Conservation (phyloP, 805 yeast genomes). For the Candida jianshihensis region DNA sequence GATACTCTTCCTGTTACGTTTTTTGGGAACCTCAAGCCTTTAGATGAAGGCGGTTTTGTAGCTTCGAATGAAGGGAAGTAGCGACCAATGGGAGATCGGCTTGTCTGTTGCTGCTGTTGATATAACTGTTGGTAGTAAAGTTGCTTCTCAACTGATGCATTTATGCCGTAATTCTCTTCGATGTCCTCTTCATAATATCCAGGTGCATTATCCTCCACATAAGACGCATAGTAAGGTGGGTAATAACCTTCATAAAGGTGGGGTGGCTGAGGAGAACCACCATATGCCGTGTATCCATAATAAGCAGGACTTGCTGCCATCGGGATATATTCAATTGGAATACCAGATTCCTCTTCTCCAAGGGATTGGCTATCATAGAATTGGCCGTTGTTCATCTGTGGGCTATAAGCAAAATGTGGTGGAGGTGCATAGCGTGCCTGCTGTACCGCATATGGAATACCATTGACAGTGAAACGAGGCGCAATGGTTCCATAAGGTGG, state of each 20-base stretch:
- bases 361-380: slow-evolving; percentile 17
- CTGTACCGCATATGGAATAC: neutral
- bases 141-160: slow-evolving; percentile 6
- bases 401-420: neutral
- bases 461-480: neutral
- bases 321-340: slow-evolving; percentile 4
- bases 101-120: neutral
- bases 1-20: no score
- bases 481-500: neutral
- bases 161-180: slow-evolving; percentile 12
- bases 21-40: slow-evolving; percentile 7
- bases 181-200: neutral
- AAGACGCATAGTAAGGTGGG: slow-evolving; percentile 1
- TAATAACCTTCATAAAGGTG: slow-evolving; percentile 5
- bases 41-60: slow-evolving; percentile 20
- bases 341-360: slow-evolving; percentile 7
- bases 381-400: slow-evolving; percentile 21
- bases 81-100: slow-evolving; percentile 17
- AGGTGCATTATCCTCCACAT: neutral
- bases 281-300: neutral
- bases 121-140: neutral
- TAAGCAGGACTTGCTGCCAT: neutral
- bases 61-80: slow-evolving; percentile 24
- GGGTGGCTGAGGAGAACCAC: neutral
- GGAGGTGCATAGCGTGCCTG: slow-evolving; percentile 1